Evolutionary conservation across 2,329 filamentous ascomycete genomes (phyloP).

Genomic region (Cladophialophora bantiana): DNA sequence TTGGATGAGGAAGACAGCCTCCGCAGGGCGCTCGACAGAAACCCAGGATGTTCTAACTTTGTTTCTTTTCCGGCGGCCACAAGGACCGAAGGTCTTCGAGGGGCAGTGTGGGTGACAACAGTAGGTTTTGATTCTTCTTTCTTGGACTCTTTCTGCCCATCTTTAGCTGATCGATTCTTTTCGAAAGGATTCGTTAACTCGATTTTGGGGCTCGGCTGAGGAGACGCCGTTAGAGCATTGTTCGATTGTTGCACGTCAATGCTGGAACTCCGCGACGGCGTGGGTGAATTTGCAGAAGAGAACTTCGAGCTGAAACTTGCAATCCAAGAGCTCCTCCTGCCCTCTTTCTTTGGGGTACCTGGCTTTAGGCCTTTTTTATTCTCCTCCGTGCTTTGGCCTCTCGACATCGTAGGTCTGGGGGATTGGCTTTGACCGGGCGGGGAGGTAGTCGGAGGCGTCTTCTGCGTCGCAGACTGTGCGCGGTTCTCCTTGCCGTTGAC

Average conservation of each 20-base stretch:
- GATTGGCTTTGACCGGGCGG: conserved; percentile 15
- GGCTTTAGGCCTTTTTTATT: conserved; percentile 25
- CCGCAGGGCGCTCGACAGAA: conserved; percentile 81
- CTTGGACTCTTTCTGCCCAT: conserved; percentile 49
- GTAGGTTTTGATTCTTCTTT: conserved; percentile 45
- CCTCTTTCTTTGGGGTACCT: conserved; percentile 40
- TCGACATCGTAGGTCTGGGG: conserved; percentile 25
- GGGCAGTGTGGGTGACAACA: conserved; percentile 64
- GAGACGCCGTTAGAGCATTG: conserved; percentile 22
- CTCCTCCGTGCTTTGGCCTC: conserved; percentile 31
- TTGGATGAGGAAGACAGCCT: conserved; percentile 75
- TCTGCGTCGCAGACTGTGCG: conserved; percentile 18
- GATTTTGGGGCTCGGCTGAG: conserved; percentile 46
- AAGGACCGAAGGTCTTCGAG: conserved; percentile 39
- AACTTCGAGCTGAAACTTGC: conserved; percentile 93
- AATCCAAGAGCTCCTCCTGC: conserved; percentile 85
- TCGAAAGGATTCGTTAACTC: conserved; percentile 55
- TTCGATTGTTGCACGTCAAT: conserved; percentile 32
- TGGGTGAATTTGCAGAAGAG: conserved; percentile 62
- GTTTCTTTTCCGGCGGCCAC: conserved; percentile 54
- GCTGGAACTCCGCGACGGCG: conserved; percentile 43
- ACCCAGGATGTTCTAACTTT: conserved; percentile 70
- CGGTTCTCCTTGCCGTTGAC: conserved; percentile 27
- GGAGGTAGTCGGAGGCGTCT: conserved; percentile 6
- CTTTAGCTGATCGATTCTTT: conserved; percentile 47